Evolutionary conservation across 2,329 filamentous ascomycete genomes (phyloP).

Genomic region (Trichocomaceae sp.): DNA sequence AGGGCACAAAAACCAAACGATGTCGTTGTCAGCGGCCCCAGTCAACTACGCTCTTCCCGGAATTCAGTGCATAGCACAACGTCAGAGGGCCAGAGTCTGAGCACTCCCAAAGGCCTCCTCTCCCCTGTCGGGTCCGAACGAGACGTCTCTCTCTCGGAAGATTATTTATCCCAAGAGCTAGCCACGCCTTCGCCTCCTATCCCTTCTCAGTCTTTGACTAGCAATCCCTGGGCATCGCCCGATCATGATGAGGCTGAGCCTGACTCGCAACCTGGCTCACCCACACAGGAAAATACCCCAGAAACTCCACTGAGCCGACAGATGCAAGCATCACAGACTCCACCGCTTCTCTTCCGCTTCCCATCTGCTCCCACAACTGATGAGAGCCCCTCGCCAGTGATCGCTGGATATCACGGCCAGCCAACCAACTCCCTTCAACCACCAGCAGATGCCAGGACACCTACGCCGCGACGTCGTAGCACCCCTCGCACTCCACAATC

Average conservation of each 20-base stretch:
- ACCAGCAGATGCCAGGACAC: slow-evolving; percentile 17
- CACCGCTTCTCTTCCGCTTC: slow-evolving; percentile 34
- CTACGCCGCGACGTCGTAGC: slow-evolving; percentile 22
- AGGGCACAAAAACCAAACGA: slow-evolving; percentile 18
- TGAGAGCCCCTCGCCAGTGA: slow-evolving; percentile 15
- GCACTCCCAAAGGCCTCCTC: slow-evolving; percentile 27
- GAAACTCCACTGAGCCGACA: slow-evolving; percentile 22
- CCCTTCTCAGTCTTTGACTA: slow-evolving; percentile 30
- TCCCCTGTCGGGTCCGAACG: slow-evolving; percentile 30
- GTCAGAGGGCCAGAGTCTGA: slow-evolving; percentile 27
- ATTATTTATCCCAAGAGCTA: slow-evolving; percentile 24
- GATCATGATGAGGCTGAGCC: slow-evolving; percentile 15
- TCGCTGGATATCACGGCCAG: slow-evolving; percentile 14
- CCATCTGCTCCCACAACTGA: slow-evolving; percentile 32
- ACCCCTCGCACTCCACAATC: slow-evolving; percentile 33
- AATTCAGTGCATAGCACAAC: slow-evolving; percentile 31
- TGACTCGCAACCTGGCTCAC: slow-evolving; percentile 19
- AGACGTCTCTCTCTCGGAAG: slow-evolving; percentile 26
- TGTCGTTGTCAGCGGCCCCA: slow-evolving; percentile 14
- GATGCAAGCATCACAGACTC: slow-evolving; percentile 17
- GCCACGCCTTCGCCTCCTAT: slow-evolving; percentile 20
- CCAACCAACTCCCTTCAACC: not conserved
- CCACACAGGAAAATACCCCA: slow-evolving; percentile 16
- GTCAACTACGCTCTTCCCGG: slow-evolving; percentile 22
- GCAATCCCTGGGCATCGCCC: slow-evolving; percentile 33